Conservation (phyloP, 164 flowering plant species). For the Liriodendron chinense region DNA sequence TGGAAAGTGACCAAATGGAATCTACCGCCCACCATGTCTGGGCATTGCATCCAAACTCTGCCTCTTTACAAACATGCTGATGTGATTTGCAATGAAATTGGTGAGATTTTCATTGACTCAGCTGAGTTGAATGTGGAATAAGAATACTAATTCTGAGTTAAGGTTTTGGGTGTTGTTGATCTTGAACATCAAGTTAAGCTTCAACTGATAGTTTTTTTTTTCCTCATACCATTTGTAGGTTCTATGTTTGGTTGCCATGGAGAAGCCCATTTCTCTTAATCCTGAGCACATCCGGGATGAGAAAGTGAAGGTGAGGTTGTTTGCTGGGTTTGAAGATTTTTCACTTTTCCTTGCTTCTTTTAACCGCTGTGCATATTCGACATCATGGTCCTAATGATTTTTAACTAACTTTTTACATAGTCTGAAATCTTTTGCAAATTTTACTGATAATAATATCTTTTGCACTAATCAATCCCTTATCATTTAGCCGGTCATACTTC, state of each 20-base stretch:
- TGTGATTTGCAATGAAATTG: not conserved
- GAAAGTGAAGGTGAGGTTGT: conserved; percentile 78
- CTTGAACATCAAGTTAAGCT: not conserved
- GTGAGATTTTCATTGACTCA: not conserved
- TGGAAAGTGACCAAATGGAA: not conserved
- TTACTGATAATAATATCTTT: no score
- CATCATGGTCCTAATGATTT: not conserved
- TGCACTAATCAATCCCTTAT: no score
- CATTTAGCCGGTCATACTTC: not conserved
- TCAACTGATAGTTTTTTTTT: not conserved
- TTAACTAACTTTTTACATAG: not conserved
- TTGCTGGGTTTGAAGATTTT: not conserved
- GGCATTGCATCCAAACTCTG: not conserved
- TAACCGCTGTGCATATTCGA: not conserved
- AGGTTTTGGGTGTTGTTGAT: not conserved
- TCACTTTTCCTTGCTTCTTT: not conserved
- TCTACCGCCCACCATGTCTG: not conserved
- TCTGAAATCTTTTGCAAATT: no score
- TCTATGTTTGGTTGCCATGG: conserved; percentile 96
- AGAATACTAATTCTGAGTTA: not conserved
- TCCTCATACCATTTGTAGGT: conserved; percentile 45
- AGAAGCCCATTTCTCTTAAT: conserved; percentile 86
- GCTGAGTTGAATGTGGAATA: not conserved
- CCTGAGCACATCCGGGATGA: conserved; percentile 98
- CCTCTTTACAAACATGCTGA: not conserved